phyloP scores from a whole-genome alignment of 176 grass and related monocot species.

The Triticum turgidum region DNA sequence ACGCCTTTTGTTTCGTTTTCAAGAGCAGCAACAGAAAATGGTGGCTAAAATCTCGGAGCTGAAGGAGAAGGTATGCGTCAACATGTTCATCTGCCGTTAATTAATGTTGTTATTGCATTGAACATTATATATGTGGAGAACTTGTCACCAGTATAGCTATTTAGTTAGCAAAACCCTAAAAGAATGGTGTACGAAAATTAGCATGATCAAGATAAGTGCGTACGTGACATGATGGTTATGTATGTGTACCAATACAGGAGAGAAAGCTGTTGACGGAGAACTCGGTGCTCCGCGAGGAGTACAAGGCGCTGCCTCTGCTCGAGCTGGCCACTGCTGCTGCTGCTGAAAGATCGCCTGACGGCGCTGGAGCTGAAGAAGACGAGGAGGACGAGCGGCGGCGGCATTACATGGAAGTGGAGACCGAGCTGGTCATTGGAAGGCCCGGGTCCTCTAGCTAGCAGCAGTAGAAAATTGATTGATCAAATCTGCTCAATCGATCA shows the following conservation, averaged over 20 bases:
- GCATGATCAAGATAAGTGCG: background rate
- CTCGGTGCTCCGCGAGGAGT: constrained; percentile 43
- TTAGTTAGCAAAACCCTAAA: background rate
- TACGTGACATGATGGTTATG: background rate
- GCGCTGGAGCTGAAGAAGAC: background rate
- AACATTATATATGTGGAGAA: background rate
- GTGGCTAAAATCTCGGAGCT: constrained; percentile 59
- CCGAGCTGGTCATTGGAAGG: constrained; percentile 64
- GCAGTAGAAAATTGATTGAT: background rate
- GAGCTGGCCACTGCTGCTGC: constrained; percentile 7
- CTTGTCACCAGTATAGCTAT: background rate
- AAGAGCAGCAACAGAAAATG: constrained; percentile 58
- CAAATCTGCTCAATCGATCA: background rate
- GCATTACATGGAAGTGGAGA: constrained; percentile 58
- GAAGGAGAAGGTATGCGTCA: constrained; percentile 56
- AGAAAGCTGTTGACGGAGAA: constrained; percentile 61
- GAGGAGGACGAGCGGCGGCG: background rate
- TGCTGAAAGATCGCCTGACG: background rate
- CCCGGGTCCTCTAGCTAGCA: constrained; percentile 13
- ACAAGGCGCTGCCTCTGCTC: constrained; percentile 32
- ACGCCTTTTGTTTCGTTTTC: background rate
- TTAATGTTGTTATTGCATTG: background rate
- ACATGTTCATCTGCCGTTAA: background rate
- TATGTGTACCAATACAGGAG: constrained; percentile 38
- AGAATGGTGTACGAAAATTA: background rate